These are phyloP conservation scores for Backusella psychrophila DNA, from an alignment of 192 early-diverging fungal genomes.

Conservation along the genomic window DNA sequence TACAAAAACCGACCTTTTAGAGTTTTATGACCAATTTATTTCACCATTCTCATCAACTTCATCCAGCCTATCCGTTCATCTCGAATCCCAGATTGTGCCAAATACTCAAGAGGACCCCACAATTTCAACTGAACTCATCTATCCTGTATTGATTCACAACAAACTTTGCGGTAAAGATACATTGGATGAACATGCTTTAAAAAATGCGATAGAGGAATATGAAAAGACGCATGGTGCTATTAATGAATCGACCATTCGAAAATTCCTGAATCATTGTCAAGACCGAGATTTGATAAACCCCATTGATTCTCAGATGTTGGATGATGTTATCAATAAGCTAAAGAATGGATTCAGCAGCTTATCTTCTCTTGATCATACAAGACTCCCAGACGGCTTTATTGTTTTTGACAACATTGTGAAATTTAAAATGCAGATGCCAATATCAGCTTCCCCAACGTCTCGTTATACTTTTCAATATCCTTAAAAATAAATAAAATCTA, in stretches of 20 bases:
- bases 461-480: conserved; percentile 13
- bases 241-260: not conserved
- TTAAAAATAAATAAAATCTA: not conserved
- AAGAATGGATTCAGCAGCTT: not conserved
- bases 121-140: not conserved
- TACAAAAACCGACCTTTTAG: conserved; percentile 41
- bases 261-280: not conserved
- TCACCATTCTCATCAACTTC: conserved; percentile 41
- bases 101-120: not conserved
- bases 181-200: not conserved
- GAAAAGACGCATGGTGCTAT: not conserved
- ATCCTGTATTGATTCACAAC: not conserved
- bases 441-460: conserved; percentile 41
- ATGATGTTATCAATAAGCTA: not conserved
- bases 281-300: not conserved
- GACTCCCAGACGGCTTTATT: conserved; percentile 36
- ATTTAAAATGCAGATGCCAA: conserved; percentile 49
- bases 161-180: not conserved
- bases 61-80: conserved; percentile 44
- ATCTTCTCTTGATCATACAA: conserved; percentile 22
- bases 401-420: conserved; percentile 44
- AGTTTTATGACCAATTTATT: conserved; percentile 59
- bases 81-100: conserved; percentile 37
- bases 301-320: not conserved
- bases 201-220: not conserved